These are phyloP conservation scores for Calonectria pseudoreteaudii DNA, from an alignment of 2,329 filamentous ascomycete genomes.

Conservation along the genomic window DNA sequence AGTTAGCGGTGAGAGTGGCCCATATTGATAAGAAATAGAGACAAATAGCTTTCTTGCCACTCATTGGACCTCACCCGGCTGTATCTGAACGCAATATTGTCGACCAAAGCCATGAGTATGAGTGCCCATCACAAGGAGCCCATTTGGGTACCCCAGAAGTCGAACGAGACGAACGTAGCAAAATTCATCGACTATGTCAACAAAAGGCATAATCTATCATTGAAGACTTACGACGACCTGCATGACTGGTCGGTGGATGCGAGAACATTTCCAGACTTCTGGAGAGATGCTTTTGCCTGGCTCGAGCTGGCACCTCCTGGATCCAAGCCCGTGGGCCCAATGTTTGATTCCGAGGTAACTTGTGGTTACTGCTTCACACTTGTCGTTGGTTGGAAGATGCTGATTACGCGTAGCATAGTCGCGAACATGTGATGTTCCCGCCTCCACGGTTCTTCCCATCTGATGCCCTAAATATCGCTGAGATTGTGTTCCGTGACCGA, in stretches of 20 bases:
- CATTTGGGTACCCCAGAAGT: background rate
- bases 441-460: conserved; percentile 14
- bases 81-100: background rate
- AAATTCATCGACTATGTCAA: conserved; percentile 20
- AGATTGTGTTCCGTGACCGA: conserved; percentile 9
- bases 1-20: background rate
- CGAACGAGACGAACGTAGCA: background rate
- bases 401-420: background rate
- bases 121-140: background rate
- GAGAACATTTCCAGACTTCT: conserved; percentile 8
- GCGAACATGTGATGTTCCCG: background rate
- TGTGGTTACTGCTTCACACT: background rate
- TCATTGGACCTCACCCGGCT: background rate
- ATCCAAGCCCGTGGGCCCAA: background rate
- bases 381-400: background rate
- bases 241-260: conserved; percentile 21
- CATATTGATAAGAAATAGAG: background rate
- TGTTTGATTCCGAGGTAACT: background rate
- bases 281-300: conserved; percentile 24
- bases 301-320: background rate
- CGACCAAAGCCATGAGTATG: conserved; percentile 1
- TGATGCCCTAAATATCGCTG: conserved; percentile 17
- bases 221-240: conserved; percentile 18
- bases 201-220: background rate
- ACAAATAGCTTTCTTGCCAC: background rate